Evolutionary conservation across 192 early-diverging fungal species (phyloP), one percentile per base, ranked within the genome.

Genomic region (Phlyctochytrium arcticum): DNA sequence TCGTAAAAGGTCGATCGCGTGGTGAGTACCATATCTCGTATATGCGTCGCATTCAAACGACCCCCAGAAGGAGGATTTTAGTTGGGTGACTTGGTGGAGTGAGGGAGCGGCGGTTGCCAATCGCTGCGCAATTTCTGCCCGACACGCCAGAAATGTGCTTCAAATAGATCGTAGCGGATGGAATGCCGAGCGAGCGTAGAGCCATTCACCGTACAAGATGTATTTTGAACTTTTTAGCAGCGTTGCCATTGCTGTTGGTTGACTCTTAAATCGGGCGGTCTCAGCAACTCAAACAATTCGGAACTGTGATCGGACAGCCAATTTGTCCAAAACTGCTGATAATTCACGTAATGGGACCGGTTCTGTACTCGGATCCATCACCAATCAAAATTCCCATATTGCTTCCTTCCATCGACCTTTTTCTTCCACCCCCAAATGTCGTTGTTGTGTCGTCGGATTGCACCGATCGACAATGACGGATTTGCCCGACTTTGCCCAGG

Each of bases 391-490:
- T 66, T 4, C 79, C 79, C 39, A 81, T 6, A 48, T 81, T 81
- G 4, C 76, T 76, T 19, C 79, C 79, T 48, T 81, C 79, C 12
- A 81, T n/a, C n/a, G n/a, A n/a, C n/a, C 47, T 47, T 81, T 81
- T 67, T 81, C 79, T 57, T 81, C 74, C 9, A 65, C 34, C 70
- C 70, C 70, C n/a, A 39, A 31, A 5, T n/a, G 17, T 12, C 74
- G 57, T 19, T 68, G 71, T 17, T 48, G 32, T 3, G 24, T 17
- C 23, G 67, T 73, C 36, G 74, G 62, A 54, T 79, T 79, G 57
- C 74, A 77, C 5, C 69, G 35, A 46, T 77, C 75, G 21, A 77
- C 36, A 39, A 77, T 36, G 29, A 79, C 19, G 15, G 60, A 64
- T 26, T 17, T 23, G 15, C n/a, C 19, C 26, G 15, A 6, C 35